Evolutionary conservation across 2,329 filamentous ascomycete genomes (phyloP).

Genomic region (Endoconidiophora laricicola): DNA sequence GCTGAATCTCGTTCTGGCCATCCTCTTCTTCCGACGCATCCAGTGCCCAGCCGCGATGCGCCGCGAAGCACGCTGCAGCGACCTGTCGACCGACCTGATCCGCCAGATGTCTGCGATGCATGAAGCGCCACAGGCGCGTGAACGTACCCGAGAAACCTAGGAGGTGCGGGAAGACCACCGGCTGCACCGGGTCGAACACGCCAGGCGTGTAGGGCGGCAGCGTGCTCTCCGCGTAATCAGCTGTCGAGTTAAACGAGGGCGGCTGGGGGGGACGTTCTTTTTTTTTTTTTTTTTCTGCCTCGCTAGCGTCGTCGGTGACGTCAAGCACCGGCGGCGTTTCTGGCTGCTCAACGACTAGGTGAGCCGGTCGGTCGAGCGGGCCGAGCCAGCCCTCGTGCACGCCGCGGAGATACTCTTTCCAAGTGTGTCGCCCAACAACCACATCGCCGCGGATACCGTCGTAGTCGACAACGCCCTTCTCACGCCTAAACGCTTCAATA

Average conservation of each 20-base stretch:
- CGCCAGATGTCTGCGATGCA: constrained; percentile 70
- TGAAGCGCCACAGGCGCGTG: constrained; percentile 69
- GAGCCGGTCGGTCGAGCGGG: constrained; percentile 48
- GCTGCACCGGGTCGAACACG: constrained; percentile 54
- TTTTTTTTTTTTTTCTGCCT: constrained; percentile 35
- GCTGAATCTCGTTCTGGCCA: constrained; percentile 40
- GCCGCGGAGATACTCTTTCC: constrained; percentile 93
- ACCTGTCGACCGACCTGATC: constrained; percentile 78
- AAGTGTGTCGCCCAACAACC: constrained; percentile 77
- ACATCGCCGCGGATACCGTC: constrained; percentile 67
- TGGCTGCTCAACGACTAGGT: constrained; percentile 18
- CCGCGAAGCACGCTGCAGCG: constrained; percentile 61
- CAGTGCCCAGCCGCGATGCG: constrained; percentile 23
- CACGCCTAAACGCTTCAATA: constrained; percentile 43
- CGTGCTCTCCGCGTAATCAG: constrained; percentile 50
- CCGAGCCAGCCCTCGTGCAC: constrained; percentile 94
- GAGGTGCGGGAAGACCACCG: constrained; percentile 71
- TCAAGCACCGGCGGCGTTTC: constrained; percentile 15
- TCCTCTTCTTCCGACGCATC: constrained; percentile 16
- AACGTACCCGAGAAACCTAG: constrained; percentile 87
- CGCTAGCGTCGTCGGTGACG: constrained; percentile 21
- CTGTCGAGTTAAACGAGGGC: constrained; percentile 54
- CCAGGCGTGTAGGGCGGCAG: constrained; percentile 50
- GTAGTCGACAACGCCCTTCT: constrained; percentile 52
- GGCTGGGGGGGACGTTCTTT: constrained; percentile 44